These are phyloP conservation scores for Sugiyamaella grinbergsii DNA, from an alignment of 1,139 yeast genomes.

Conservation along the genomic window DNA sequence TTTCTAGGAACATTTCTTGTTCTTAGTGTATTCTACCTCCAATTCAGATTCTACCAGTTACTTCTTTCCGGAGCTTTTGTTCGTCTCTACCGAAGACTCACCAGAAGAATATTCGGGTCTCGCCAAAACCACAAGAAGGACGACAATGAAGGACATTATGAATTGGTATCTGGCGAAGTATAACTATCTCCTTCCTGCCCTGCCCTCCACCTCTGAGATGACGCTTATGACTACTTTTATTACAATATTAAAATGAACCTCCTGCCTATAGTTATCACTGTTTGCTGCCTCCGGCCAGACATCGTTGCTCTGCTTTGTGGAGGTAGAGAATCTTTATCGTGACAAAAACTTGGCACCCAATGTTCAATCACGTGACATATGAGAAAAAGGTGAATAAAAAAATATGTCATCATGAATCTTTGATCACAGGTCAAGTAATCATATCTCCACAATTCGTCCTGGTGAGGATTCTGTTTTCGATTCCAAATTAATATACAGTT, in stretches of 20 bases:
- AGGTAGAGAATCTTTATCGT: not conserved
- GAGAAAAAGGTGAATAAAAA: no score
- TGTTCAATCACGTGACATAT: conserved; percentile 1
- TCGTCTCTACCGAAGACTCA: conserved; percentile 14
- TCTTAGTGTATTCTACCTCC: conserved; percentile 56
- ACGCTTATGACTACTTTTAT: conserved; percentile 8
- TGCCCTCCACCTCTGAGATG: conserved; percentile 1
- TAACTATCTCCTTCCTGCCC: not conserved
- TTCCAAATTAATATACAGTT: not conserved
- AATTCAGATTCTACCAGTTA: conserved; percentile 44
- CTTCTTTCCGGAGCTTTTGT: conserved; percentile 24
- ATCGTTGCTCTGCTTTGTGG: conserved; percentile 7
- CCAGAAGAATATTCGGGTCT: not conserved
- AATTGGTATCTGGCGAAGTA: conserved; percentile 20
- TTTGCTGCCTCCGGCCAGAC: conserved; percentile 7
- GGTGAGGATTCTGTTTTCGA: not conserved
- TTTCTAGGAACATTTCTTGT: conserved; percentile 67
- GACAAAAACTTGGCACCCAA: not conserved
- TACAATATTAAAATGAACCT: conserved; percentile 10
- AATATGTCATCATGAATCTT: not conserved
- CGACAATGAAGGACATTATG: conserved; percentile 18
- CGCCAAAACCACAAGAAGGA: not conserved
- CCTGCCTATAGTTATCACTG: not conserved
- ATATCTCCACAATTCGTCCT: not conserved
- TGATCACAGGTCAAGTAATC: not conserved